Percentiles rank a stretch among this genome's conserved stretches.
Evolutionary conservation across 2,329 filamentous ascomycete genomes (phyloP).

Genomic region (Dactylellina haptotyla): DNA sequence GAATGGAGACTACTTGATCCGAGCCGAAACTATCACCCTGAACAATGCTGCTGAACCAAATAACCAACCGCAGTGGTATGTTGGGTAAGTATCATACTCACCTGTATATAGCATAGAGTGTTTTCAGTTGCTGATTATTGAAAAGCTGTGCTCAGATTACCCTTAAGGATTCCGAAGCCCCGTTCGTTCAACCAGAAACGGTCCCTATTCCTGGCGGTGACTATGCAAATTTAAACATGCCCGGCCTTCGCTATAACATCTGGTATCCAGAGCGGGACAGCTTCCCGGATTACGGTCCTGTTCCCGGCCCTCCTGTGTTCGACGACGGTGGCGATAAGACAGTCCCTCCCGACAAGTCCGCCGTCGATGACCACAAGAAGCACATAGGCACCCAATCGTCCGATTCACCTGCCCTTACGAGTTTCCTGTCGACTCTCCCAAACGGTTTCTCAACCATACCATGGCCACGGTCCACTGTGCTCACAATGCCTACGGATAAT

Average conservation of each 20-base stretch:
- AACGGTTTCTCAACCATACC: slow-evolving; percentile 35
- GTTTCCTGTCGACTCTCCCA: slow-evolving; percentile 3
- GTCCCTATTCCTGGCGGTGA: slow-evolving; percentile 38
- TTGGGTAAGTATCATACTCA: slow-evolving; percentile 32
- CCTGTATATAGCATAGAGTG: too few relatives aligned
- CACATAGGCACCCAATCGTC: background rate
- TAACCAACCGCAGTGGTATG: slow-evolving; percentile 44
- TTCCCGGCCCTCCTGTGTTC: slow-evolving; percentile 39
- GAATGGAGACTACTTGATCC: slow-evolving; percentile 50
- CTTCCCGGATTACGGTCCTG: slow-evolving; percentile 43
- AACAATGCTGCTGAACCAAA: slow-evolving; percentile 36
- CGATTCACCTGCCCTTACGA: background rate
- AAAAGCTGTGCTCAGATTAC: slow-evolving; percentile 45
- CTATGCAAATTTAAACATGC: slow-evolving; percentile 47
- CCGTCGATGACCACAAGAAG: background rate
- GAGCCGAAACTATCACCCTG: slow-evolving; percentile 40
- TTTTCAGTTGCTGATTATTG: background rate
- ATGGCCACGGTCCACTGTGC: slow-evolving; percentile 9
- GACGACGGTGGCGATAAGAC: slow-evolving; percentile 18
- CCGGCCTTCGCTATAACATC: slow-evolving; percentile 48
- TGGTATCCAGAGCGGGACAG: slow-evolving; percentile 31
- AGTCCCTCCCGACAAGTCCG: background rate
- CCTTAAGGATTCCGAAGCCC: slow-evolving; percentile 22
- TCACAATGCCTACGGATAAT: background rate
- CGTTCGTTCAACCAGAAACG: slow-evolving; percentile 22